These are phyloP conservation scores for Phanerochaete carnosa DNA, from an alignment of 768 basidiomycete genomes.

Conservation along the genomic window DNA sequence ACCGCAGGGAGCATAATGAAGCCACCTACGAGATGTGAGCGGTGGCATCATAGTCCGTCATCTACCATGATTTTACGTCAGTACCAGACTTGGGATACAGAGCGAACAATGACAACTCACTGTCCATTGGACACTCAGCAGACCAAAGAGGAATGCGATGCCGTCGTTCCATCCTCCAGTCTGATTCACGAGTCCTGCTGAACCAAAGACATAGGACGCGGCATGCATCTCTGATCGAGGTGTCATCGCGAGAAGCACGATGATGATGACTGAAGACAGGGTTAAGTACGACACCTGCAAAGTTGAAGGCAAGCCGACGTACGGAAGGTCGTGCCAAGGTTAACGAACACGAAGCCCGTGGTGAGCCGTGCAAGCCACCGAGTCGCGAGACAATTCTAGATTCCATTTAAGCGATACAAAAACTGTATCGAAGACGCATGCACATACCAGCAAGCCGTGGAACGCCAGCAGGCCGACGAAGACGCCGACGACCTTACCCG, in stretches of 20 bases:
- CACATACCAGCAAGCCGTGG: slow-evolving; percentile 64
- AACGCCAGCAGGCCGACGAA: slow-evolving; percentile 74
- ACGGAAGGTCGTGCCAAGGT: slow-evolving; percentile 76
- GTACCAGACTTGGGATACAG: background rate
- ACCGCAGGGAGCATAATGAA: background rate
- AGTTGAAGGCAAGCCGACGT: slow-evolving; percentile 15
- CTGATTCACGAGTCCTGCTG: slow-evolving; percentile 69
- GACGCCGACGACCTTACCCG: slow-evolving; percentile 74
- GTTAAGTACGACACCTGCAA: too few species aligned
- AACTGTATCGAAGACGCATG: background rate
- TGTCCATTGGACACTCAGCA: slow-evolving; percentile 87
- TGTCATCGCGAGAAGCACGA: slow-evolving; percentile 76
- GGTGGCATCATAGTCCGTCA: slow-evolving; percentile 68
- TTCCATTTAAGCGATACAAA: background rate
- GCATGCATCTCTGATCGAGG: slow-evolving; percentile 75
- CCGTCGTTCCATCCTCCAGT: slow-evolving; percentile 80
- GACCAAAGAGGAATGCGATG: slow-evolving; percentile 79
- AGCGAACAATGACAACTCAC: slow-evolving; percentile 35
- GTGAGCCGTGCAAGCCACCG: slow-evolving; percentile 73
- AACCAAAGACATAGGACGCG: slow-evolving; percentile 77
- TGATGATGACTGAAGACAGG: slow-evolving; percentile 86
- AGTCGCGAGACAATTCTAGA: slow-evolving; percentile 69
- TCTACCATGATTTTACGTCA: background rate
- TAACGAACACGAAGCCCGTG: slow-evolving; percentile 79
- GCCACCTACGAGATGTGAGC: slow-evolving; percentile 73